These are phyloP conservation scores for Hypericum androsaemum DNA, from an alignment of 345 rosid species.

Conservation along the genomic window DNA sequence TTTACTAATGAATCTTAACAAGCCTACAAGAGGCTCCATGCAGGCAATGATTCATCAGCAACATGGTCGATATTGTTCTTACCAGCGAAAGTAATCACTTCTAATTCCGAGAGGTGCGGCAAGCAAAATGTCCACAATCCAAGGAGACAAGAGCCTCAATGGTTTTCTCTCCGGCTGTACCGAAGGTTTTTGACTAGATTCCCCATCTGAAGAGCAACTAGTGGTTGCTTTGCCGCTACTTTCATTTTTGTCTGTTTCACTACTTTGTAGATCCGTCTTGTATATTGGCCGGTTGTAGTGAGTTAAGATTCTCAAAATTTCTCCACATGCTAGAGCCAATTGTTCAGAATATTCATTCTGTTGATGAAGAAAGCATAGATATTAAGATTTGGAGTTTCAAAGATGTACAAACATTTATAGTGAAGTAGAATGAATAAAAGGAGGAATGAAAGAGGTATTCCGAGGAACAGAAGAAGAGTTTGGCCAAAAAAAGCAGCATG, in stretches of 20 bases:
- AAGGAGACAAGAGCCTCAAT: slow-evolving; percentile 86
- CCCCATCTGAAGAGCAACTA: slow-evolving; percentile 32
- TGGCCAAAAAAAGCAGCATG: too few relatives aligned
- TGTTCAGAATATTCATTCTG: slow-evolving; percentile 96
- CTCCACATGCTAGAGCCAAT: slow-evolving; percentile 98
- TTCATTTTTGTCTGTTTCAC: slow-evolving; percentile 43
- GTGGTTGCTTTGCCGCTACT: slow-evolving; percentile 35
- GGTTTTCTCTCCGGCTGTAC: slow-evolving; percentile 73
- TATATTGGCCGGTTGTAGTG: slow-evolving; percentile 97
- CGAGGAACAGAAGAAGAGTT: too few relatives aligned
- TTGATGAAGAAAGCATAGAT: slow-evolving; percentile 4
- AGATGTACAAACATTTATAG: too few relatives aligned
- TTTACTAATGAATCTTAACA: too few relatives aligned
- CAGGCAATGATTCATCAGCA: too few relatives aligned
- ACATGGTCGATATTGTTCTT: slow-evolving; percentile 20
- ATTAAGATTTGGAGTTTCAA: background rate
- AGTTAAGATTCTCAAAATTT: slow-evolving; percentile 87
- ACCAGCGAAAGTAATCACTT: slow-evolving; percentile 98
- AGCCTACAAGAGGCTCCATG: too few relatives aligned
- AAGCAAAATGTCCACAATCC: slow-evolving; percentile 88
- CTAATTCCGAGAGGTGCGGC: slow-evolving; percentile 89
- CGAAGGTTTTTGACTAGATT: slow-evolving; percentile 30
- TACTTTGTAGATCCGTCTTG: slow-evolving; percentile 49
- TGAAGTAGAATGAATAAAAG: too few relatives aligned
- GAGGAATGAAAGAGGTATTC: too few relatives aligned